These are phyloP conservation scores for Actinidia chinensis DNA, from an alignment of 179 eudicot species.

Conservation along the genomic window DNA sequence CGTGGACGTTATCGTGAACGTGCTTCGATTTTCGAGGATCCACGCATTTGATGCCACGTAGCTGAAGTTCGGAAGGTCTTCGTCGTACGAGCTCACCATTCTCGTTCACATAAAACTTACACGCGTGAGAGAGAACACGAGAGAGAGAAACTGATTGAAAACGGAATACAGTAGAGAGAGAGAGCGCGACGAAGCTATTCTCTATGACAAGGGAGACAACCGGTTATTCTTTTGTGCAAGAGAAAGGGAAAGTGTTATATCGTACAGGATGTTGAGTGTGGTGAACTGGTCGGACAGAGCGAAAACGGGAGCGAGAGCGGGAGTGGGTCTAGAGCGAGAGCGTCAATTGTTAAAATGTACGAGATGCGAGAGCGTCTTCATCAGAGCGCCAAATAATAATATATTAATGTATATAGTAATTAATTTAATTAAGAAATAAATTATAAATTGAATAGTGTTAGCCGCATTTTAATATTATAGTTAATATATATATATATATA, in stretches of 20 bases:
- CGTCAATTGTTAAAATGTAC: no score
- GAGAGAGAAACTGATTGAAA: not conserved
- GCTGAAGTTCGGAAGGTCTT: conserved; percentile 17
- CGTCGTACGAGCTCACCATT: conserved; percentile 42
- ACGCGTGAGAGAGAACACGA: not conserved
- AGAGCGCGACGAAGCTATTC: conserved; percentile 11
- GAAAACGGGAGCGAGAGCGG: no score
- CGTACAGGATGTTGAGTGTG: conserved; percentile 14
- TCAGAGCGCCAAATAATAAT: no score
- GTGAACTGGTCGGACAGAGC: conserved; percentile 1
- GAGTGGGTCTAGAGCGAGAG: no score
- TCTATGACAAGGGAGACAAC: not conserved
- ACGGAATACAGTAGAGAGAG: conserved; percentile 6
- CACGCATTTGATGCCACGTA: conserved; percentile 24
- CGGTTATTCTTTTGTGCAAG: not conserved
- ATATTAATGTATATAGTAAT: no score
- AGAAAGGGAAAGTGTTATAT: not conserved
- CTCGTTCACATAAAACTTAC: not conserved
- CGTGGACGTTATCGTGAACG: conserved; percentile 59
- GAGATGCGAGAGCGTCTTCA: no score
- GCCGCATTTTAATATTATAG: no score
- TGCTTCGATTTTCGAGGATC: conserved; percentile 43
- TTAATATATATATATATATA: no score
- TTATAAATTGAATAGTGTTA: no score
- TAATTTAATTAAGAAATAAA: no score